Conservation (phyloP, 2,329 filamentous ascomycete genomes). For the Remersonia thermophila region DNA sequence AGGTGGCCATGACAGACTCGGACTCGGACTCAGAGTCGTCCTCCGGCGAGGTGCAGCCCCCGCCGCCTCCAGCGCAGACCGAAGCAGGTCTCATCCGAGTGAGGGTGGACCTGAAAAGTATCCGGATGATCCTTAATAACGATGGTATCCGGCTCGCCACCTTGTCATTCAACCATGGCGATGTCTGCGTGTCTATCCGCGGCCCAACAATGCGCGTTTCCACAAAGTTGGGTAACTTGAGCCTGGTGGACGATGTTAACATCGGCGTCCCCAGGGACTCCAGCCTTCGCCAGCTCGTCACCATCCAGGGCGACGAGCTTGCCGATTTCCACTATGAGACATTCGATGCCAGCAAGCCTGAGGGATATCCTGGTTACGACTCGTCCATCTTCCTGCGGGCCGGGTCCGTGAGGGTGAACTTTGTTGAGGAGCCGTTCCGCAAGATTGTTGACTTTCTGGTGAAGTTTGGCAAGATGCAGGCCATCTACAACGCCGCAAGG, state of each 20-base stretch:
- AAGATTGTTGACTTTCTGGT: constrained; percentile 97
- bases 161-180: constrained; percentile 80
- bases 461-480: constrained; percentile 99
- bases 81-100: constrained; percentile 73
- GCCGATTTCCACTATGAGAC: constrained; percentile 98
- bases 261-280: constrained; percentile 74
- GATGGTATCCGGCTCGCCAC: constrained; percentile 93
- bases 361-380: constrained; percentile 85
- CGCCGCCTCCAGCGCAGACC: constrained; percentile 24
- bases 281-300: constrained; percentile 72
- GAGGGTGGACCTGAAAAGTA: constrained; percentile 85
- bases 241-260: constrained; percentile 86
- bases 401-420: constrained; percentile 93
- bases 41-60: constrained; percentile 22
- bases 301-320: constrained; percentile 88
- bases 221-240: constrained; percentile 76
- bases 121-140: constrained; percentile 90
- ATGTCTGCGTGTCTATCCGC: constrained; percentile 78
- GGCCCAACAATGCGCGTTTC: constrained; percentile 80
- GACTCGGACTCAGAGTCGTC: constrained; percentile 27
- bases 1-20: constrained; percentile 28
- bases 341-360: constrained; percentile 58
- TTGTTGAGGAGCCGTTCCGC: constrained; percentile 90
- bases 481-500: constrained; percentile 91
- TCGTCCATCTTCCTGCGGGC: constrained; percentile 82